phyloP scores from a whole-genome alignment of 371 early-diverging fungal species.

The Dichotomocladium elegans region DNA sequence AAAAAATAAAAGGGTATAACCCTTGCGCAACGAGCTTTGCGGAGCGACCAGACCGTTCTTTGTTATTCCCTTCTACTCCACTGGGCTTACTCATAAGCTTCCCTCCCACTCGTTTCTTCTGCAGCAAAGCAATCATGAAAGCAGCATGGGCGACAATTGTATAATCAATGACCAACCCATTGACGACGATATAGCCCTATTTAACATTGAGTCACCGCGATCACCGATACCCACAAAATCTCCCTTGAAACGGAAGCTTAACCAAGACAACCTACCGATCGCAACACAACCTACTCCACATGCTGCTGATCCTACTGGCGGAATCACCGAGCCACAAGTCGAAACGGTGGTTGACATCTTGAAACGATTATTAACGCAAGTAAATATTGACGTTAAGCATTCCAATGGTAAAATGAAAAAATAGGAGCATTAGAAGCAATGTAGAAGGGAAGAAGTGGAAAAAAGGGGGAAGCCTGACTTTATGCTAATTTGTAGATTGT shows the following conservation, averaged over 20 bases:
- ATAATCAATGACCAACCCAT: not conserved
- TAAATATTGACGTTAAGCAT: too few relatives aligned
- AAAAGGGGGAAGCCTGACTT: not conserved
- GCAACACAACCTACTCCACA: too few relatives aligned
- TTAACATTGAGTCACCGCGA: slow-evolving; percentile 1
- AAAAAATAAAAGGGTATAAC: too few relatives aligned
- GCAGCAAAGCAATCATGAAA: slow-evolving; percentile 8
- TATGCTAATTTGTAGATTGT: not conserved
- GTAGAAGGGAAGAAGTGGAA: not conserved
- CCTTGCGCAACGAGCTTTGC: too few relatives aligned
- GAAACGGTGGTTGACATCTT: not conserved
- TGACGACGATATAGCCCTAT: not conserved
- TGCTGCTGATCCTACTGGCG: not conserved
- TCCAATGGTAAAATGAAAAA: too few relatives aligned
- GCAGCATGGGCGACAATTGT: slow-evolving; percentile 3
- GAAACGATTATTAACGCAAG: not conserved
- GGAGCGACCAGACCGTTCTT: too few relatives aligned
- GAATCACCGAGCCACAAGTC: not conserved
- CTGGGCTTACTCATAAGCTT: too few relatives aligned
- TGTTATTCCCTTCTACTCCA: too few relatives aligned
- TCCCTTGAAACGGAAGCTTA: too few relatives aligned
- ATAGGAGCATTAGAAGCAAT: too few relatives aligned
- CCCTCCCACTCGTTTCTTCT: too few relatives aligned
- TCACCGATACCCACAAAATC: slow-evolving; percentile 5
- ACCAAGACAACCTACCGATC: too few relatives aligned